Evolutionary conservation across 495 filamentous ascomycete genomes (phyloP).

Genomic region (Penicillium argentinense): DNA sequence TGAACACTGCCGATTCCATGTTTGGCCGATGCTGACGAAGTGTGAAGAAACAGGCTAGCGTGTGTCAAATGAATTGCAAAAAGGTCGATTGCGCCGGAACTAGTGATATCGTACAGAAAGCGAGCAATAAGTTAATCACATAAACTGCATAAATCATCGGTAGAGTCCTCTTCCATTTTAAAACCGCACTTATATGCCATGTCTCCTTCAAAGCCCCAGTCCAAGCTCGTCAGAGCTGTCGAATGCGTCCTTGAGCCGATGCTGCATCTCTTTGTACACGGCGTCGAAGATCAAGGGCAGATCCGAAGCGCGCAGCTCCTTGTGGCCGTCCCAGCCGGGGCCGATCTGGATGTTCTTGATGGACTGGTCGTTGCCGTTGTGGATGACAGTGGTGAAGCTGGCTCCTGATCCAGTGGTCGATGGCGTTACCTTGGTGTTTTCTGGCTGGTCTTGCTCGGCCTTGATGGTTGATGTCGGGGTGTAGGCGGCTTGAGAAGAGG

Average conservation of each 20-base stretch:
- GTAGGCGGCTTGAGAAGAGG: not conserved
- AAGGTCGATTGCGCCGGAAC: too few species aligned
- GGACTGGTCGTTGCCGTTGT: conserved; percentile 8
- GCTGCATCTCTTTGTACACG: conserved; percentile 18
- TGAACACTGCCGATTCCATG: too few species aligned
- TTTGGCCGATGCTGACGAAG: too few species aligned
- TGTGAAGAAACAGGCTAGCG: too few species aligned
- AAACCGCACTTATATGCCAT: not conserved
- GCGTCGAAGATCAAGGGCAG: conserved; percentile 20
- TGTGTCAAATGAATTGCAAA: too few species aligned
- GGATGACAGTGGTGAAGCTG: conserved; percentile 14
- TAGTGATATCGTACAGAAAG: too few species aligned
- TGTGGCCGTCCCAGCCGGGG: conserved; percentile 10
- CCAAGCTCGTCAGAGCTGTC: conserved; percentile 38
- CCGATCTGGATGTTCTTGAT: conserved; percentile 22
- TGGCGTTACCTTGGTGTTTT: conserved; percentile 6
- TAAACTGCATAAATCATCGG: too few species aligned
- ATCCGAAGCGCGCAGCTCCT: conserved; percentile 20
- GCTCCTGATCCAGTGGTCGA: not conserved
- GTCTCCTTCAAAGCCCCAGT: conserved; percentile 2
- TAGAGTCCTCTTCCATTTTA: not conserved
- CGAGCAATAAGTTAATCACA: too few species aligned
- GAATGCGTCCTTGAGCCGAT: conserved; percentile 22
- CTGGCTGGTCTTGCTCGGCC: conserved; percentile 2
- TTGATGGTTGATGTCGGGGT: conserved; percentile 2